A percentile compares a stretch with the other conserved stretches of the same genome.
Evolutionary conservation across 1,284 basidiomycete species (phyloP).

Genomic region (Flammula alnicola): DNA sequence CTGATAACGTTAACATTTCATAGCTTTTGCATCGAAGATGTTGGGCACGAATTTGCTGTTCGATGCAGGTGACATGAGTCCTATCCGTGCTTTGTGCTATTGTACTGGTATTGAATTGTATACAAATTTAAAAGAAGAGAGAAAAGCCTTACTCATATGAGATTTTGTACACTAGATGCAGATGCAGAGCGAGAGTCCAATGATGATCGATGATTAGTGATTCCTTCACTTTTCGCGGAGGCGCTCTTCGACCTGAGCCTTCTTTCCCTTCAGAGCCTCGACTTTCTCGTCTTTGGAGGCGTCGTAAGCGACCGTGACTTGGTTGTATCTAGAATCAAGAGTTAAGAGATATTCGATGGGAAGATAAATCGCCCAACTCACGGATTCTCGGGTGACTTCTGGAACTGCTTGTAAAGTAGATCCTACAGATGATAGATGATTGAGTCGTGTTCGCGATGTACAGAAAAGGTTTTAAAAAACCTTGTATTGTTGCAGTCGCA

Average conservation of each 20-base stretch:
- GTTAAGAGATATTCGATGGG: constrained; percentile 2
- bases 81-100: no score
- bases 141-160: background rate
- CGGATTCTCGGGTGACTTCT: constrained; percentile 91
- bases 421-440: constrained; percentile 55
- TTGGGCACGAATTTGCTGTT: no score
- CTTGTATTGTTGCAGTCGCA: constrained; percentile 86
- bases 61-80: no score
- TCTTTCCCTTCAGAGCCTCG: constrained; percentile 38
- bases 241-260: constrained; percentile 39
- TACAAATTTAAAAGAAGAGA: no score
- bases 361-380: constrained; percentile 44
- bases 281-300: constrained; percentile 46
- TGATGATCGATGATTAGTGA: background rate
- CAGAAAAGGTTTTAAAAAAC: constrained; percentile 36
- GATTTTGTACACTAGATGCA: background rate
- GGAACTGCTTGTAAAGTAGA: constrained; percentile 80
- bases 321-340: constrained; percentile 70
- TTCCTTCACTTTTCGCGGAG: constrained; percentile 39
- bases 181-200: background rate
- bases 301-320: constrained; percentile 64
- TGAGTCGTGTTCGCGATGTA: background rate
- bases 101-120: no score
- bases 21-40: no score
- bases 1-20: no score